A percentile compares a stretch with the other conserved stretches of the same genome.
phyloP scores from a whole-genome alignment of 2,329 filamentous ascomycete species.

The Daldinia sp. region DNA sequence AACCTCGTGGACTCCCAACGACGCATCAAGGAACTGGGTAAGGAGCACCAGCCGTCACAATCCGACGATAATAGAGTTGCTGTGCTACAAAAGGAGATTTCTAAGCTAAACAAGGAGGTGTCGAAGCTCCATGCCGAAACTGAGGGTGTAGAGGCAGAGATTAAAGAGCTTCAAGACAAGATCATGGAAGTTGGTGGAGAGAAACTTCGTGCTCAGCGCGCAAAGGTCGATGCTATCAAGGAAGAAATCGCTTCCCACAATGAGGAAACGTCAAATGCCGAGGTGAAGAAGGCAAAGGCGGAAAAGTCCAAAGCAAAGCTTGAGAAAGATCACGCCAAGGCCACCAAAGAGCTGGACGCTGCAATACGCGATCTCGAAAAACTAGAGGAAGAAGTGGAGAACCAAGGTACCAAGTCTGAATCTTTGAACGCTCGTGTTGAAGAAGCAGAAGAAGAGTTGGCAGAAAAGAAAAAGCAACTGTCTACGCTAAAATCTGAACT shows the following conservation, averaged over 20 bases:
- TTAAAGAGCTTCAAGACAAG: slow-evolving; percentile 90
- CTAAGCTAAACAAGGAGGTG: slow-evolving; percentile 78
- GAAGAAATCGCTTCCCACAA: slow-evolving; percentile 82
- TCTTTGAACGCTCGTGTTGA: slow-evolving; percentile 77
- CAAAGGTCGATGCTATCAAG: slow-evolving; percentile 88
- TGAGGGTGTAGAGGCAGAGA: slow-evolving; percentile 89
- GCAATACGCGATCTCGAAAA: slow-evolving; percentile 77
- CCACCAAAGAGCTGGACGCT: slow-evolving; percentile 78
- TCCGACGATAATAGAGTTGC: slow-evolving; percentile 78
- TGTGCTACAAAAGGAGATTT: slow-evolving; percentile 79
- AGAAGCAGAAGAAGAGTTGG: slow-evolving; percentile 80
- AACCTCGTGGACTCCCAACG: slow-evolving; percentile 86
- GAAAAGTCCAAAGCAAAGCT: slow-evolving; percentile 92
- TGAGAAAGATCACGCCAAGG: slow-evolving; percentile 81
- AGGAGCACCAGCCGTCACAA: slow-evolving; percentile 82
- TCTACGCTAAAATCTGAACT: slow-evolving; percentile 82
- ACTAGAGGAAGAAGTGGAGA: slow-evolving; percentile 79
- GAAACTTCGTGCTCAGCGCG: slow-evolving; percentile 86
- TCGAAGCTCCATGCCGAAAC: slow-evolving; percentile 83
- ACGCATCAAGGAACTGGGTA: slow-evolving; percentile 83
- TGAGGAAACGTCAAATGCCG: slow-evolving; percentile 84
- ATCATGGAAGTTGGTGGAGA: slow-evolving; percentile 99
- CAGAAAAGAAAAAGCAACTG: slow-evolving; percentile 82
- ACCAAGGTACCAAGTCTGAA: slow-evolving; percentile 78
- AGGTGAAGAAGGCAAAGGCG: slow-evolving; percentile 89